Evolutionary conservation across 2,329 filamentous ascomycete genomes (phyloP), one percentile per base, ranked within the genome.

Genomic region (Arthrinium puccinioides): DNA sequence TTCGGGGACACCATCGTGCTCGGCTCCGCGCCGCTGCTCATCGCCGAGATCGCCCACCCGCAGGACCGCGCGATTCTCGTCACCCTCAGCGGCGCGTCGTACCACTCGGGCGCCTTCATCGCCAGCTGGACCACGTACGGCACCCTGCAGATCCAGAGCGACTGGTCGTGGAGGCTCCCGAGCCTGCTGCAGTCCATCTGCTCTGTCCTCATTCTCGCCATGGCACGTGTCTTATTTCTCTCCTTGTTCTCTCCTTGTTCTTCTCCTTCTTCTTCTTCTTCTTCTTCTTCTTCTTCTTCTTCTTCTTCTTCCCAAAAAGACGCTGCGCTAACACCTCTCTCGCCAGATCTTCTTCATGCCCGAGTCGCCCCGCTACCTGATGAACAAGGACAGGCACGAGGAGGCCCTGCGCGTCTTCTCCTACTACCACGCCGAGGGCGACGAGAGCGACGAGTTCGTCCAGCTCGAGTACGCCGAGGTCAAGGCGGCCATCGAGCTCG

Each of bases 401-500:
- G 63, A 65, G 47, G 65, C 64, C 13, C 43, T 61, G 20, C 57
- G 49, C 1, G 63, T 69, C 37, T 47, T 69, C n/a, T 51, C 56
- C 38, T 62, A 62, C 48, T 68, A 64, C 44, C 64, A 69, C 47
- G n/a, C n/a, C 13, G 67, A 81, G 45, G 76, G 75, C 3, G 64
- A 70, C 37, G 63, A 68, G 6, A 60, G 59, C 14, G 67, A 64
- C 1, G 66, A 69, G 7, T 68, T 76, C 42, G 74, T 77, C 3
- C 62, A 67, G 35, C 58, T 76, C 4, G 72, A 79, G 51, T 74
- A 70, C 43, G 69, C 69, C 13, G 69, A 78, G 49, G 76, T 76
- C 50, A 63, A 70, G 36, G 67, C 70, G 42, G 67, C 70, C 16
- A 64, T 75, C 28, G 59, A 61, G 31, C 57, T 65, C 18, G 68